phyloP scores from a whole-genome alignment of 2,329 filamentous ascomycete species.

The Zymoseptoria ardabiliae region DNA sequence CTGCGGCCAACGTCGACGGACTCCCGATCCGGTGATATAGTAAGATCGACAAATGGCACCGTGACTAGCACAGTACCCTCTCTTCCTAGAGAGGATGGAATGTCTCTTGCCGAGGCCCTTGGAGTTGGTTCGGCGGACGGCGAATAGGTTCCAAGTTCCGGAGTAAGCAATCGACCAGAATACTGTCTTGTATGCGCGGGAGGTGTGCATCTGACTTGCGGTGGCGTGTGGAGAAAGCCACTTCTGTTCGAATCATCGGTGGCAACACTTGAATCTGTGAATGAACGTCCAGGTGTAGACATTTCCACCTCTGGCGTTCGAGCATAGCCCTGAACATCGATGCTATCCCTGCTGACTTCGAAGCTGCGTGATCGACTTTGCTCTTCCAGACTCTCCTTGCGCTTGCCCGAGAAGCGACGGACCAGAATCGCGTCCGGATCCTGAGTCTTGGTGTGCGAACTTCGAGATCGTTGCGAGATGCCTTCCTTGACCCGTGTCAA shows the following conservation, averaged over 20 bases:
- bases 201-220: constrained; percentile 1
- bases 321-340: constrained; percentile 15
- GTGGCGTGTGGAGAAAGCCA: constrained; percentile 9
- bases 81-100: neutral
- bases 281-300: constrained; percentile 15
- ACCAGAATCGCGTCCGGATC: constrained; percentile 23
- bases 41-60: constrained; percentile 24
- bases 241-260: constrained; percentile 15
- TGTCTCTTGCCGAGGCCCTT: constrained; percentile 6
- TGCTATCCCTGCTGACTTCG: constrained; percentile 22
- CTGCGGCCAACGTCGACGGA: constrained; percentile 21
- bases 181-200: constrained; percentile 2
- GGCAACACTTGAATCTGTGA: constrained; percentile 24
- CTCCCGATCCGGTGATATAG: constrained; percentile 15
- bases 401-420: constrained; percentile 24
- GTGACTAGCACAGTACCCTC: constrained; percentile 1
- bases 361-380: constrained; percentile 23
- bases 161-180: constrained; percentile 8
- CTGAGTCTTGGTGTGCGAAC: constrained; percentile 15
- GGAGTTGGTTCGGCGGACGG: constrained; percentile 16
- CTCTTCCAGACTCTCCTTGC: constrained; percentile 18
- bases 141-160: constrained; percentile 6
- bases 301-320: constrained; percentile 5
- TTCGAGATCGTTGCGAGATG: constrained; percentile 24
- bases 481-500: constrained; percentile 30